Conservation (phyloP, 768 basidiomycete species). For the Trametes villosa region DNA sequence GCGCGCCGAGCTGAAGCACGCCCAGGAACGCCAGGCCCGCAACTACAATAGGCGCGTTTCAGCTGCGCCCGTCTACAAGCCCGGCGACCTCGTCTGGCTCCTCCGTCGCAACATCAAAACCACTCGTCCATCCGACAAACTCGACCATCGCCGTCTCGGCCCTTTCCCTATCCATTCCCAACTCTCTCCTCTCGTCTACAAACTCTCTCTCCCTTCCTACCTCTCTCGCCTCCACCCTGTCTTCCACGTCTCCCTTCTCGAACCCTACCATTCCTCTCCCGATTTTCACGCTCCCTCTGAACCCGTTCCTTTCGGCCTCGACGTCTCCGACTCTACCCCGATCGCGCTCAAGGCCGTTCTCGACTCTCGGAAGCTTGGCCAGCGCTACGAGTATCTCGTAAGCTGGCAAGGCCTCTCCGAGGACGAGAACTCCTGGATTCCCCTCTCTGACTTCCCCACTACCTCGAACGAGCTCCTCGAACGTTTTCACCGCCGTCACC, state of each 20-base stretch:
- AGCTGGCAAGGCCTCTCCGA: slow-evolving; percentile 31
- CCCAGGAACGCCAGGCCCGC: slow-evolving; percentile 34
- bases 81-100: slow-evolving; percentile 42
- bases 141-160: slow-evolving; percentile 23
- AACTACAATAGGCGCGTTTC: slow-evolving; percentile 36
- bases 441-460: slow-evolving; percentile 39
- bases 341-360: slow-evolving; percentile 32
- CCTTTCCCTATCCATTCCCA: neutral
- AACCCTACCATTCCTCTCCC: slow-evolving; percentile 35
- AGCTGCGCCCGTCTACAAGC: slow-evolving; percentile 34
- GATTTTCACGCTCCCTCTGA: slow-evolving; percentile 37
- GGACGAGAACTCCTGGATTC: slow-evolving; percentile 41
- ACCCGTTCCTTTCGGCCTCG: slow-evolving; percentile 7
- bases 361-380: slow-evolving; percentile 40
- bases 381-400: slow-evolving; percentile 42
- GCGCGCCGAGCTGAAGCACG: slow-evolving; percentile 35
- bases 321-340: neutral
- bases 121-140: slow-evolving; percentile 44
- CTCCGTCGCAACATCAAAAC: slow-evolving; percentile 27
- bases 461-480: slow-evolving; percentile 37
- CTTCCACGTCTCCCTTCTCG: slow-evolving; percentile 43
- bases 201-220: slow-evolving; percentile 36
- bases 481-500: slow-evolving; percentile 40
- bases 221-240: slow-evolving; percentile 43
- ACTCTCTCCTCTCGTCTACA: slow-evolving; percentile 26